Evolutionary conservation across 2,329 filamentous ascomycete species (phyloP), one percentile per base, ranked within the genome.

Genomic region (Allantophomopsis cytisporea): DNA sequence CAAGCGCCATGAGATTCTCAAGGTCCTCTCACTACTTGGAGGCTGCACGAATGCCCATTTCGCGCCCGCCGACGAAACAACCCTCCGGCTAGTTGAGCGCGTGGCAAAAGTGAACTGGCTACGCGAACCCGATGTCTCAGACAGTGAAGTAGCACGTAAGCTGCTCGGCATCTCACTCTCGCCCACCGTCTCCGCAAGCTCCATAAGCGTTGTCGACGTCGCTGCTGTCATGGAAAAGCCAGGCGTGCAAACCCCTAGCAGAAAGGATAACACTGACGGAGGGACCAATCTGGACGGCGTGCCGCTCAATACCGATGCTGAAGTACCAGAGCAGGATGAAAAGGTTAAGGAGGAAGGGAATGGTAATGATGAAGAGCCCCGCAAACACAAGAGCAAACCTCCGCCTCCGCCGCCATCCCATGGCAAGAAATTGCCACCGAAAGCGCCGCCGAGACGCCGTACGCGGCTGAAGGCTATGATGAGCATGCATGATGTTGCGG

Each of bases 1-100:
- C 68, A 98, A 96, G 58, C 76, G 79, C 21, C 76, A 88, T 33
- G 89, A 96, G 55, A 74, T 98, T 32, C 63, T 81, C 31, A 80
- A 76, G 44, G 70, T 94, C 17, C 68, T 98, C 13, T 70, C 69
- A 38, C 73, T 93, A 12, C 69, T 96, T 2, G 69, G 72, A 7
- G 75, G 77, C 2, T 69, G 71, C 1, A 73, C 73, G 14, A 82
- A 76, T 43, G 70, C 68, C 2, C 84, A 93, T 55, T 91, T 91
- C 57, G 81, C 80, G 11, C 83, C 83, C 1, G 77, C 81, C 2
- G 84, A 91, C 45, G 80, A 84, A 48, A 93, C 84, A 1, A 89
- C 85, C 1, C 55, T 84, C 31, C 75, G 85, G 5, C 70, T 93
- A 6, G 81, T 88, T 3, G 72, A 80, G 38, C 74, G 84, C n/a